phyloP scores from a whole-genome alignment of 768 basidiomycete genomes.

The Rhodotorula toruloides region DNA sequence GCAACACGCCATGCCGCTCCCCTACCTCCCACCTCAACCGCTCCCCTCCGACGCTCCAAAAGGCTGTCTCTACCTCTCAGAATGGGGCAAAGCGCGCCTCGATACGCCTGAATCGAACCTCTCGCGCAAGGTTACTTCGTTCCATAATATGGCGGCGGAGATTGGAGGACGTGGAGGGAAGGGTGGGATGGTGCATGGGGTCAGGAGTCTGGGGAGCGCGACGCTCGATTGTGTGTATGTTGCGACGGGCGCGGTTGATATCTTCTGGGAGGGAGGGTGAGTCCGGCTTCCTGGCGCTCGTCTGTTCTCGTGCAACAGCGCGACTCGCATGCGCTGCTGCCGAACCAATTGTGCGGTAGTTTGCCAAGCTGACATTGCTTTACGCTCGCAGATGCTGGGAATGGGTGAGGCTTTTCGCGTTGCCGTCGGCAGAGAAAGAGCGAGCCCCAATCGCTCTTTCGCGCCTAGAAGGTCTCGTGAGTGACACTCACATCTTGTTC shows the following conservation, averaged over 20 bases:
- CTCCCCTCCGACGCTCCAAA: constrained; percentile 38
- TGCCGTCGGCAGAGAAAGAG: neutral
- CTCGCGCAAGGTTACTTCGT: constrained; percentile 31
- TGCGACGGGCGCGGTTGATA: constrained; percentile 39
- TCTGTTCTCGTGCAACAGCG: neutral
- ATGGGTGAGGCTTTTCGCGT: constrained; percentile 23
- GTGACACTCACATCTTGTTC: neutral
- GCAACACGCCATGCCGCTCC: constrained; percentile 34
- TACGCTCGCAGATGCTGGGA: constrained; percentile 26
- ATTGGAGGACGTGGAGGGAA: constrained; percentile 34
- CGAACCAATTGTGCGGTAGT: neutral
- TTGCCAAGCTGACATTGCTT: neutral
- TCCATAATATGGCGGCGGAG: constrained; percentile 41
- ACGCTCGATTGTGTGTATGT: constrained; percentile 40
- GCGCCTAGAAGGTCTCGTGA: neutral
- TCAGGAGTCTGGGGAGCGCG: constrained; percentile 39
- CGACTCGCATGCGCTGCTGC: neutral
- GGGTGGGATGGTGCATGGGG: constrained; percentile 42
- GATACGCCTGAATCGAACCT: constrained; percentile 31
- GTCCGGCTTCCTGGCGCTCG: neutral
- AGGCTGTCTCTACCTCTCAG: constrained; percentile 39
- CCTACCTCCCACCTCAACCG: constrained; percentile 31
- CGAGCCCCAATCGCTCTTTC: neutral
- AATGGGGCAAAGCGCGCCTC: constrained; percentile 42
- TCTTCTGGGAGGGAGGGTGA: constrained; percentile 36